phyloP scores from a whole-genome alignment of 352 stramenopile species.

The Pythium periplocum region DNA sequence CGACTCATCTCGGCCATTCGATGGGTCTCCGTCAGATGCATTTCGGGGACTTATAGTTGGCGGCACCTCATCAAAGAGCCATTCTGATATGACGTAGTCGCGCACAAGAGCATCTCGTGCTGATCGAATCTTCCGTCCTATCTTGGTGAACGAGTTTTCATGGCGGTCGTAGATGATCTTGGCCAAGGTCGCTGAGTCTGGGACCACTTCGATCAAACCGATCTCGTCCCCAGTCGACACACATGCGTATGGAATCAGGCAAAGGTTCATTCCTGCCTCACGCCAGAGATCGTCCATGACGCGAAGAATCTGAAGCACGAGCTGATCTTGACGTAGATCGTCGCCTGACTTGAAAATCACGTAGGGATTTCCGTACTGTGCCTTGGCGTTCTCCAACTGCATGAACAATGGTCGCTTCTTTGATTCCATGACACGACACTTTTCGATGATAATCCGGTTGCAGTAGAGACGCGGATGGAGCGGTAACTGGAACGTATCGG shows the following conservation, averaged over 20 bases:
- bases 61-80: conserved; percentile 33
- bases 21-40: background rate
- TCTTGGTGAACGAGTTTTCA: conserved; percentile 47
- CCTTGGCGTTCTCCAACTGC: conserved; percentile 72
- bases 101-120: conserved; percentile 64
- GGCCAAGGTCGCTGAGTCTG: conserved; percentile 83
- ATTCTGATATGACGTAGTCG: conserved; percentile 62
- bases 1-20: background rate
- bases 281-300: conserved; percentile 91
- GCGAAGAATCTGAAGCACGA: conserved; percentile 88
- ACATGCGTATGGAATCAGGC: conserved; percentile 82
- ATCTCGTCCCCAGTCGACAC: conserved; percentile 84
- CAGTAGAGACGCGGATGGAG: conserved; percentile 83
- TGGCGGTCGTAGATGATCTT: conserved; percentile 81
- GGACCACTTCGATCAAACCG: conserved; percentile 89
- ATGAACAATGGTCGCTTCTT: conserved; percentile 92
- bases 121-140: conserved; percentile 58
- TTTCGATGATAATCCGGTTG: conserved; percentile 63
- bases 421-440: conserved; percentile 91
- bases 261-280: conserved; percentile 77
- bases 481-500: conserved; percentile 86
- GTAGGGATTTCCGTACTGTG: conserved; percentile 46
- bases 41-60: too few relatives aligned
- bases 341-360: conserved; percentile 93
- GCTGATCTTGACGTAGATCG: conserved; percentile 91